These are phyloP conservation scores for Tulasnella sp. DNA, from an alignment of 768 basidiomycete species.

Conservation along the genomic window DNA sequence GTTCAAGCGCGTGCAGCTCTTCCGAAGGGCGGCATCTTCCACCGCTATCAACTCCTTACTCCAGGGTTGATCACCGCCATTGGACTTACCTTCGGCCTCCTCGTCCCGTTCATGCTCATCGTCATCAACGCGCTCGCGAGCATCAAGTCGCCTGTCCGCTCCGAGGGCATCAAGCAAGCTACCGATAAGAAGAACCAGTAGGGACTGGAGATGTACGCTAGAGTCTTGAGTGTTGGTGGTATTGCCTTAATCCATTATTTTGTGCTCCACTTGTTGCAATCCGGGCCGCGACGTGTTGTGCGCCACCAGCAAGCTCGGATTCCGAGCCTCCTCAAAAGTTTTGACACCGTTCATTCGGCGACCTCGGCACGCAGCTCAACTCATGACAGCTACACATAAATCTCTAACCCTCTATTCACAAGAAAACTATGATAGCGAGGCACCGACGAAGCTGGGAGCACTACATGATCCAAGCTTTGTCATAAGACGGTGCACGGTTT, in stretches of 20 bases:
- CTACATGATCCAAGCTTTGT: conserved; percentile 72
- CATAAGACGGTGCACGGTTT: conserved; percentile 69
- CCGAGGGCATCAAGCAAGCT: conserved; percentile 10
- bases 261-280: neutral
- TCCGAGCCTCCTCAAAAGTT: no score
- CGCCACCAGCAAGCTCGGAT: neutral
- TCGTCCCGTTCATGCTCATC: conserved; percentile 11
- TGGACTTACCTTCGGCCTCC: conserved; percentile 13
- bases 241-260: neutral
- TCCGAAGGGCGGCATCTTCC: conserved; percentile 13
- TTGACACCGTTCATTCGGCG: no score
- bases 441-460: conserved; percentile 73
- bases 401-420: neutral
- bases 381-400: neutral
- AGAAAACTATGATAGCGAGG: conserved; percentile 61
- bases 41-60: conserved; percentile 17
- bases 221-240: neutral
- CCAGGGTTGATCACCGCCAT: conserved; percentile 15
- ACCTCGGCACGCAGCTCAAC: neutral
- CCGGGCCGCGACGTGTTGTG: neutral
- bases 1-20: neutral
- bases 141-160: conserved; percentile 13
- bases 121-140: conserved; percentile 15
- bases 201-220: neutral
- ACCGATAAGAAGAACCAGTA: conserved; percentile 16